Percentiles rank a stretch among this genome's conserved stretches.
Conservation (phyloP, 2,329 filamentous ascomycete species). For the Xylaria sp. region DNA sequence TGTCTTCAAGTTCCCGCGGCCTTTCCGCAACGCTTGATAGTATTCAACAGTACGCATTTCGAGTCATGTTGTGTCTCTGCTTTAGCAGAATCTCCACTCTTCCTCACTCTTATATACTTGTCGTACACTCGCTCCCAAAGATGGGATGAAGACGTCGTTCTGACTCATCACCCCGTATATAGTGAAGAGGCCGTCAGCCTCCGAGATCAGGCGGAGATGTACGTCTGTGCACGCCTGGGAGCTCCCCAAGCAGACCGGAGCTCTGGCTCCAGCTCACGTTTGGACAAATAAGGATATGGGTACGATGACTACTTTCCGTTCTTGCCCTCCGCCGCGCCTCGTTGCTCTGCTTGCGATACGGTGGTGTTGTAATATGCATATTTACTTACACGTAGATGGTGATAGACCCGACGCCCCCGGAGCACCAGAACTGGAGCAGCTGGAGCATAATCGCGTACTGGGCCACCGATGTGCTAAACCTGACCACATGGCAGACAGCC, state of each 20-base stretch:
- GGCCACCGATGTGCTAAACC: conserved; percentile 52
- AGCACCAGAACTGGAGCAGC: conserved; percentile 54
- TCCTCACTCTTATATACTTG: neutral
- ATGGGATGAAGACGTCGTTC: neutral
- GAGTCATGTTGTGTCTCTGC: neutral
- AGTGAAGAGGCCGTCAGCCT: conserved; percentile 42
- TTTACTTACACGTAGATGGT: conserved; percentile 37
- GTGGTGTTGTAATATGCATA: neutral
- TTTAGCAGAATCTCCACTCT: neutral
- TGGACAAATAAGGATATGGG: conserved; percentile 54
- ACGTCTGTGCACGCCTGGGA: conserved; percentile 58
- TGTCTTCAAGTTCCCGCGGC: neutral
- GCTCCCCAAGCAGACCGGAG: conserved; percentile 59
- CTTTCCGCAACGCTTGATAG: neutral
- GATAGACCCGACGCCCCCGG: conserved; percentile 51
- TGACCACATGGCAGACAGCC: conserved; percentile 52
- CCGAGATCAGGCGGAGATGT: conserved; percentile 52
- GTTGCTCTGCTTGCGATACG: neutral
- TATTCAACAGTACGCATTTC: conserved; percentile 20
- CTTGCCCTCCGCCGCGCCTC: neutral
- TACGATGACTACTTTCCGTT: conserved; percentile 38
- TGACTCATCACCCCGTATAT: neutral
- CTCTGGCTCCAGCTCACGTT: conserved; percentile 58
- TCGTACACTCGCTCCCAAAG: neutral
- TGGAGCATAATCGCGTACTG: conserved; percentile 53